Evolutionary conservation across 192 early-diverging fungal genomes (phyloP).

Genomic region (Entophlyctis luteolus): DNA sequence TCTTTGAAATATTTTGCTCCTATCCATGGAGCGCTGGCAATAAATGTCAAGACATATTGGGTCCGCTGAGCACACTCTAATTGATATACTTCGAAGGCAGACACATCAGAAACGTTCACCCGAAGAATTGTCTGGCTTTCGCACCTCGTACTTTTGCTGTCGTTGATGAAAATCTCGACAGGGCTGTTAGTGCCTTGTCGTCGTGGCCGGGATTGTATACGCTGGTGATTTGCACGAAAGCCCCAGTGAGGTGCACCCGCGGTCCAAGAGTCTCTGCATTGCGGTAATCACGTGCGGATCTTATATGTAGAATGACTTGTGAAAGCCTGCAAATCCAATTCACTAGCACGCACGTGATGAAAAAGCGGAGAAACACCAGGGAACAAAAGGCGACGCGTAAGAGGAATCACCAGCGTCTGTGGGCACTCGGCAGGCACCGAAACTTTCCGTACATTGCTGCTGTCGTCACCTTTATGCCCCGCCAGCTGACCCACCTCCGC

Average conservation of each 20-base stretch:
- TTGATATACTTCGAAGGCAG: no score
- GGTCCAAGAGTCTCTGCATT: conserved; percentile 84
- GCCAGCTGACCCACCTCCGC: not conserved
- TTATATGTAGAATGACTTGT: conserved; percentile 96
- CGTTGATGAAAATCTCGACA: no score
- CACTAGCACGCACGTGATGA: not conserved
- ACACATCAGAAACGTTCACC: no score
- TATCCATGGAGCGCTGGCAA: no score
- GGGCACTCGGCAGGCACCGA: conserved; percentile 85
- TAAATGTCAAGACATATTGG: no score
- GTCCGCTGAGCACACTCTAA: no score
- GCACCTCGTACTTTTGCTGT: no score
- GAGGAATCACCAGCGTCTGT: conserved; percentile 88
- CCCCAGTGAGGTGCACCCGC: conserved; percentile 88
- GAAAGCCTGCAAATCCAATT: conserved; percentile 32
- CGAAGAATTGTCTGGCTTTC: no score
- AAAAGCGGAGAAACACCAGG: conserved; percentile 46
- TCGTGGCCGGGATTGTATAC: conserved; percentile 71
- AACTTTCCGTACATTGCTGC: conserved; percentile 21
- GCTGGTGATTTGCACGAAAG: conserved; percentile 95
- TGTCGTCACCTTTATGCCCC: not conserved
- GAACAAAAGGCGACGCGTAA: conserved; percentile 88
- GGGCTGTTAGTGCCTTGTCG: conserved; percentile 76
- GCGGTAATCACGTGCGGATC: conserved; percentile 88
- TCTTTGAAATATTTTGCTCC: no score